A percentile compares a stretch with the other conserved stretches of the same genome.
phyloP scores from a whole-genome alignment of 2,329 filamentous ascomycete species.

The Acrodontium crateriforme region DNA sequence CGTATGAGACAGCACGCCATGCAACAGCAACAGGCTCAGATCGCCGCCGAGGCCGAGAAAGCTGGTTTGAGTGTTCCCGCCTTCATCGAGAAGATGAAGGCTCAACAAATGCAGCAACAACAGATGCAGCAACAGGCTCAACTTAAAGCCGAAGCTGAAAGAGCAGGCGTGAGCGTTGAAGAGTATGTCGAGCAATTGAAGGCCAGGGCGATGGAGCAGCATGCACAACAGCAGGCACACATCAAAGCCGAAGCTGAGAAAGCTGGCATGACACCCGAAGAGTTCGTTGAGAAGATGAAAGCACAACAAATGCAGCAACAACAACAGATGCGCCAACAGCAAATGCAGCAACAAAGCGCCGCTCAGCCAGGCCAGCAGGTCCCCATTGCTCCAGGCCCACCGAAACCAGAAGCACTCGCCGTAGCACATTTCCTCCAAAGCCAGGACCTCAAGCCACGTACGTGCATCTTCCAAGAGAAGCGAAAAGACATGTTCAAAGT shows the following conservation, averaged over 20 bases:
- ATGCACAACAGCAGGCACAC: constrained; percentile 10
- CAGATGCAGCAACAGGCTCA: constrained; percentile 18
- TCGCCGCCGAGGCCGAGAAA: constrained; percentile 70
- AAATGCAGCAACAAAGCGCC: constrained; percentile 23
- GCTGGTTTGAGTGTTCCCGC: constrained; percentile 73
- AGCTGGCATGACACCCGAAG: constrained; percentile 67
- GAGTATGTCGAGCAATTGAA: constrained; percentile 21
- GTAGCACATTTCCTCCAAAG: constrained; percentile 74
- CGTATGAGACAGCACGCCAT: constrained; percentile 22
- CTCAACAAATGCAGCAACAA: constrained; percentile 20
- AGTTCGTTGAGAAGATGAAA: constrained; percentile 54
- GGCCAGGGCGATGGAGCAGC: constrained; percentile 25
- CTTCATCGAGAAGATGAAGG: constrained; percentile 50
- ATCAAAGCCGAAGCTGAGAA: constrained; percentile 71
- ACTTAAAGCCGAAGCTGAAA: constrained; percentile 24
- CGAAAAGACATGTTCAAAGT: constrained; percentile 98
- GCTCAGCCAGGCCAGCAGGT: constrained; percentile 41
- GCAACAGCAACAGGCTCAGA: constrained; percentile 49
- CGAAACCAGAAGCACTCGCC: constrained; percentile 77
- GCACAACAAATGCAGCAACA: constrained; percentile 21
- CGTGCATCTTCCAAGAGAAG: constrained; percentile 88
- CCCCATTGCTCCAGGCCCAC: constrained; percentile 62
- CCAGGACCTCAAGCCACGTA: constrained; percentile 78
- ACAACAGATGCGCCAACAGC: too few species aligned
- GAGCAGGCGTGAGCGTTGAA: constrained; percentile 6